Conservation (phyloP, 2,329 filamentous ascomycete genomes). For the Ilyonectria mors-panacis region DNA sequence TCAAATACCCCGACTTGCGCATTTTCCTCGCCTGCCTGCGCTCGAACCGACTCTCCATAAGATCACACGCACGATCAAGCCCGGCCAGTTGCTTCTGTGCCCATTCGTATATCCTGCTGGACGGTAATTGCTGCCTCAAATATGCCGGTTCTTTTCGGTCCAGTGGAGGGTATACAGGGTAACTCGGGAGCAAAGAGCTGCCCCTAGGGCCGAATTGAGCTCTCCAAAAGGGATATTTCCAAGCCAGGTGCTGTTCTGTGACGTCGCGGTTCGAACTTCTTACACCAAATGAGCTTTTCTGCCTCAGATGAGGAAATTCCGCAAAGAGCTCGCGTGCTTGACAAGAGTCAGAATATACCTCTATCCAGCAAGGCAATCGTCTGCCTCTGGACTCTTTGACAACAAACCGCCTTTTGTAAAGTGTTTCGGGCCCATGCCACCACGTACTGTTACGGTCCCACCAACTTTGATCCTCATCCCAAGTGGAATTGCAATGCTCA, state of each 20-base stretch:
- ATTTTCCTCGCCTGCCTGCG: constrained; percentile 10
- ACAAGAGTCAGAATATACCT: not conserved
- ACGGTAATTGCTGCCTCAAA: too few relatives aligned
- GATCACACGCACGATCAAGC: not conserved
- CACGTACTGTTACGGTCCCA: not conserved
- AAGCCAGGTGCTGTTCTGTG: not conserved
- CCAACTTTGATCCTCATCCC: too few relatives aligned
- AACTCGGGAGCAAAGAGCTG: not conserved
- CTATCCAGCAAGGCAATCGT: constrained; percentile 1
- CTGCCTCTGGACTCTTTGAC: not conserved
- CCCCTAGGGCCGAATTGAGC: not conserved
- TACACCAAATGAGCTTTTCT: not conserved
- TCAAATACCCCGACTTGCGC: not conserved
- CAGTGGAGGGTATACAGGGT: not conserved
- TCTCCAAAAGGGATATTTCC: not conserved
- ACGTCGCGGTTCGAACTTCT: rapidly evolving
- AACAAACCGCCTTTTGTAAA: not conserved
- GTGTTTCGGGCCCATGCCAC: not conserved
- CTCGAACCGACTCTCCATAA: constrained; percentile 7
- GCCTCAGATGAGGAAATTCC: constrained; percentile 9
- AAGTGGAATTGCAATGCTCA: not conserved
- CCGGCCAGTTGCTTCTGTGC: not conserved
- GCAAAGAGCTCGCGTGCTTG: not conserved
- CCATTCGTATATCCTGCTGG: not conserved
- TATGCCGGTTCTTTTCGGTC: not conserved